phyloP scores from a whole-genome alignment of 192 early-diverging fungal species.

The Ambispora gerdemannii region DNA sequence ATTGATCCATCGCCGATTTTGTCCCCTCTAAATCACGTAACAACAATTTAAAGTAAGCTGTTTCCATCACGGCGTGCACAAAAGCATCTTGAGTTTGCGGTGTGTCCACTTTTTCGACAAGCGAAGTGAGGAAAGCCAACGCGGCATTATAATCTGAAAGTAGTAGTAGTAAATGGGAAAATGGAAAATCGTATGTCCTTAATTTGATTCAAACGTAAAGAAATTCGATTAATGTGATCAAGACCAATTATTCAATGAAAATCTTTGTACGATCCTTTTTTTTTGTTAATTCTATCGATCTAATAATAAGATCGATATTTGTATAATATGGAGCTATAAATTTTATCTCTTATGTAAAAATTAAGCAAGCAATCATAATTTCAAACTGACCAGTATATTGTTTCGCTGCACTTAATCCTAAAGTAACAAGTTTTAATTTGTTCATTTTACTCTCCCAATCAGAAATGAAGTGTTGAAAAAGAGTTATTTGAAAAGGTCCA shows the following conservation, averaged over 20 bases:
- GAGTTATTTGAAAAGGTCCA: constrained; percentile 66
- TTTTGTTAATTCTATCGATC: too few species aligned
- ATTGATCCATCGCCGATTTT: constrained; percentile 77
- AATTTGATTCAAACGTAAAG: neutral
- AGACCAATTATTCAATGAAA: too few species aligned
- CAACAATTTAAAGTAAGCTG: constrained; percentile 78
- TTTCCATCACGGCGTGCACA: constrained; percentile 81
- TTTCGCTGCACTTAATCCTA: constrained; percentile 71
- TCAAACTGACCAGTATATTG: constrained; percentile 70
- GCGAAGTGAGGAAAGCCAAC: constrained; percentile 68
- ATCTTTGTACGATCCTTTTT: too few species aligned
- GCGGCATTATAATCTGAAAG: constrained; percentile 60
- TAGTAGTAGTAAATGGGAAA: neutral
- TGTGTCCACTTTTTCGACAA: constrained; percentile 70
- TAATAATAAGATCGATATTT: too few species aligned
- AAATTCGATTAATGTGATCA: neutral
- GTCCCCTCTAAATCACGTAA: constrained; percentile 80
- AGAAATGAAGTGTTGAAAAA: constrained; percentile 88
- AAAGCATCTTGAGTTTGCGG: constrained; percentile 77
- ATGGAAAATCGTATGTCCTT: neutral
- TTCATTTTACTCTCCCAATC: constrained; percentile 97
- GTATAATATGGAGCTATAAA: too few species aligned
- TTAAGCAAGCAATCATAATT: neutral
- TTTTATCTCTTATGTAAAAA: neutral
- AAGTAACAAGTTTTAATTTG: constrained; percentile 82